Conservation (phyloP, 108 stramenopile genomes). For the Poteriospumella lacustris region DNA sequence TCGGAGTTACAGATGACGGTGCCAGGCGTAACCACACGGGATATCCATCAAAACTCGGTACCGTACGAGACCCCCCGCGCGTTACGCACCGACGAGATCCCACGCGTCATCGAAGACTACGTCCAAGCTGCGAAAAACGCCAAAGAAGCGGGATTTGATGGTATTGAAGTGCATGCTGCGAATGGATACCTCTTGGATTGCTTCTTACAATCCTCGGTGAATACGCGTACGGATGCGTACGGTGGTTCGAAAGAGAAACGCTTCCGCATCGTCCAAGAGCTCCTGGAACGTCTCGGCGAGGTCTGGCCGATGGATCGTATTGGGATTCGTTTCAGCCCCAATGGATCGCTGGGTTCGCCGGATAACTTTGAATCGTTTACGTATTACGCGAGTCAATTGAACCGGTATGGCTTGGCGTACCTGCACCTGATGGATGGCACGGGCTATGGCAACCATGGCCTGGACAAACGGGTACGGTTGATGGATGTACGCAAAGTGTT, state of each 20-base stretch:
- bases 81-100: slow-evolving; percentile 33
- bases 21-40: no score
- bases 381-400: slow-evolving; percentile 49
- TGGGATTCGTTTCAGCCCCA: slow-evolving; percentile 63
- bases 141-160: slow-evolving; percentile 44
- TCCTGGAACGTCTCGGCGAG: no score
- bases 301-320: slow-evolving; percentile 53
- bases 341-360: slow-evolving; percentile 59
- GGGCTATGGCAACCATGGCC: slow-evolving; percentile 60
- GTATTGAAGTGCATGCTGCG: slow-evolving; percentile 40
- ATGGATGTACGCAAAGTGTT: slow-evolving; percentile 37
- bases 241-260: slow-evolving; percentile 61
- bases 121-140: slow-evolving; percentile 31
- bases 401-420: slow-evolving; percentile 52
- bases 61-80: slow-evolving; percentile 29
- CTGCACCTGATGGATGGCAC: slow-evolving; percentile 66
- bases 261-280: no score
- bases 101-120: slow-evolving; percentile 31
- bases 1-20: slow-evolving; percentile 34
- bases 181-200: slow-evolving; percentile 46
- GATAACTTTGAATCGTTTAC: slow-evolving; percentile 56
- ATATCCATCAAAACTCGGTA: no score
- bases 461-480: slow-evolving; percentile 40
- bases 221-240: slow-evolving; percentile 44
- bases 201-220: slow-evolving; percentile 38